A percentile compares a stretch with the other conserved stretches of the same genome.
Evolutionary conservation across 306 rosid genomes (phyloP).

Genomic region (Luffa acutangula): DNA sequence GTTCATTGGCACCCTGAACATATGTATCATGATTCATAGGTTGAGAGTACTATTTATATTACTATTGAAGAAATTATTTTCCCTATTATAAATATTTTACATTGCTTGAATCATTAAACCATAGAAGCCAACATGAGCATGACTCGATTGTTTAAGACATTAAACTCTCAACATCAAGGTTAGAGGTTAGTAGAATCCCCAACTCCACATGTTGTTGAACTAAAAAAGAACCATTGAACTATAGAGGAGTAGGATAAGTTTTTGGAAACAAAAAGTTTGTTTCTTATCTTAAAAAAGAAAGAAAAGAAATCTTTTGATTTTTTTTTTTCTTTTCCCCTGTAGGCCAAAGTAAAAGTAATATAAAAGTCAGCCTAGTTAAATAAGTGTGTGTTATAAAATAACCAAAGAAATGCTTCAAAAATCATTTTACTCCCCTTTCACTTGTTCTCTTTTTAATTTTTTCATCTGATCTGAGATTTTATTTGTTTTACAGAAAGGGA

Average conservation of each 20-base stretch:
- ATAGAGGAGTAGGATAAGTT: not conserved
- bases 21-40: not conserved
- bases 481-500: constrained; percentile 58
- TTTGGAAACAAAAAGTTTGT: not conserved
- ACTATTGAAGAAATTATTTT: not conserved
- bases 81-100: not conserved
- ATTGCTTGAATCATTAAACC: not conserved
- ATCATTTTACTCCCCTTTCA: not conserved
- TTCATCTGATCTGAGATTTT: not conserved
- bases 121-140: not conserved
- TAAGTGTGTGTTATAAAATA: not conserved
- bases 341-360: not conserved
- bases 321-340: not conserved
- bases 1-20: not conserved
- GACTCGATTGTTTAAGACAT: not conserved
- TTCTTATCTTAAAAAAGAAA: not conserved
- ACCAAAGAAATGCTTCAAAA: not conserved
- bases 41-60: not conserved
- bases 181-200: not conserved
- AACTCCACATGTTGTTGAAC: not conserved
- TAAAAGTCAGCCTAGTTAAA: not conserved
- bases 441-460: not conserved
- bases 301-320: not conserved
- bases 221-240: not conserved
- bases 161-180: not conserved